Base-by-base conservation (phyloP, 345 rosid species). In the Clausena lansium region DNA sequence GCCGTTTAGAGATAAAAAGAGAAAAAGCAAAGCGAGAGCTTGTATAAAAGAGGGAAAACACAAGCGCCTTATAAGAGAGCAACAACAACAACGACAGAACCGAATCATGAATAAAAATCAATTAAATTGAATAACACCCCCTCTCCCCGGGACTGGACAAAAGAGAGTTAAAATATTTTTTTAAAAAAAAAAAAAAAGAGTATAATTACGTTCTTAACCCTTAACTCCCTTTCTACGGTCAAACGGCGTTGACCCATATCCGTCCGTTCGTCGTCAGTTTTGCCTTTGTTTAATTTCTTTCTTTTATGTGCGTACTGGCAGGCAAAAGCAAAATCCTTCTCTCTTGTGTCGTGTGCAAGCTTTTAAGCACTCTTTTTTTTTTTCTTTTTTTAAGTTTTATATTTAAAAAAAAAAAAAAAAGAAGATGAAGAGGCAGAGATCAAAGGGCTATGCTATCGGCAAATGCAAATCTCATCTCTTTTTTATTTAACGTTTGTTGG, bases 241-340 rank as follows among this genome's bases (percentile, higher is more conserved):
- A 92, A 88, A 80, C 78, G 27, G 19, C 76, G 86, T 84, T 88
- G 92, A 92, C 93, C 88, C 64, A 77, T 82, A 83, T 76, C 85
- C 85, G 62, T 36, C 68, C 30, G 69, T 62, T 76, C 81, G 77
- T 73, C 85, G 71, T 77, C 75, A 33, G 68, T 77, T 83, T 54
- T 24, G 33, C 57, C 28, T 68, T 76, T 59, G 22, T 30, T 24
- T 57, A 20, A 28, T 30, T 22, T 2, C 7, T 25, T 28, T 39
- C 17, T 73, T n/a, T 25, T 45, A 11, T 45, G 17, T 13, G 17
- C 50, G 50, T 45, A 45, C 50, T 13, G 50, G 11, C 50, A 13
- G 50, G 50, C 17, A 13, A 45, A 45, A 58, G 27, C 64, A 61
- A 74, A 58, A 52, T 70, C 32, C 63, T 33, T n/a, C 47, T 32